A percentile compares a stretch with the other conserved stretches of the same genome.
These are phyloP conservation scores for Ceratobasidium sp. DNA, from an alignment of 1,284 basidiomycete genomes.

Conservation along the genomic window DNA sequence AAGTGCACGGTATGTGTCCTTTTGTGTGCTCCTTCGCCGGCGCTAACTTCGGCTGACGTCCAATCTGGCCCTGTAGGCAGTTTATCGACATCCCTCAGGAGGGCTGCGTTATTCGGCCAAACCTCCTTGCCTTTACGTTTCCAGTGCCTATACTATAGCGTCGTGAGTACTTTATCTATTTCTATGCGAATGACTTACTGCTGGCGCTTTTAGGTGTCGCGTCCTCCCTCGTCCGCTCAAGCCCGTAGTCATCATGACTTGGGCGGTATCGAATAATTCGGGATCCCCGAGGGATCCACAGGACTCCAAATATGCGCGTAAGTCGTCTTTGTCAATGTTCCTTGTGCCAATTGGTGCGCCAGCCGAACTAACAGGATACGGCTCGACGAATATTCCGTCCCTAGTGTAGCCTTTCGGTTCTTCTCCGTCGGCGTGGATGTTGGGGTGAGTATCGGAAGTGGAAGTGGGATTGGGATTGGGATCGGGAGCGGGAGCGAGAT, in stretches of 20 bases:
- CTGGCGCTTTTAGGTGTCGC: conserved; percentile 2
- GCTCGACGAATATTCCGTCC: conserved; percentile 22
- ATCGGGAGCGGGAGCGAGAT: no score
- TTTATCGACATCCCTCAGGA: conserved; percentile 21
- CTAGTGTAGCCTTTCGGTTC: not conserved
- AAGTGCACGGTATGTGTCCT: conserved; percentile 1
- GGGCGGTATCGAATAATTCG: conserved; percentile 21
- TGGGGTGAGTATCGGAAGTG: no score
- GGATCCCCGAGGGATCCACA: conserved; percentile 6
- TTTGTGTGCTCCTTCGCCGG: conserved; percentile 4
- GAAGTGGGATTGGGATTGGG: no score
- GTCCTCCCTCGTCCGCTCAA: not conserved
- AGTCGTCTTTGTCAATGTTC: not conserved
- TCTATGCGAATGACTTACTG: not conserved
- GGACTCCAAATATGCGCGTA: not conserved
- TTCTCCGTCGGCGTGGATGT: no score
- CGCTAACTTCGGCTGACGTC: not conserved
- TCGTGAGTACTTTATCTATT: not conserved
- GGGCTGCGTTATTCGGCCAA: conserved; percentile 26
- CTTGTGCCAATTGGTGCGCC: conserved; percentile 22
- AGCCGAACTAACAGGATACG: conserved; percentile 23
- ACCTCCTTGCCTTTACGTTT: conserved; percentile 24
- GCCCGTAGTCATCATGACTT: conserved; percentile 35
- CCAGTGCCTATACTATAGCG: conserved; percentile 15
- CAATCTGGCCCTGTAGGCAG: conserved; percentile 23